Conservation (phyloP, 2,329 filamentous ascomycete species). For the Phoma sp. region DNA sequence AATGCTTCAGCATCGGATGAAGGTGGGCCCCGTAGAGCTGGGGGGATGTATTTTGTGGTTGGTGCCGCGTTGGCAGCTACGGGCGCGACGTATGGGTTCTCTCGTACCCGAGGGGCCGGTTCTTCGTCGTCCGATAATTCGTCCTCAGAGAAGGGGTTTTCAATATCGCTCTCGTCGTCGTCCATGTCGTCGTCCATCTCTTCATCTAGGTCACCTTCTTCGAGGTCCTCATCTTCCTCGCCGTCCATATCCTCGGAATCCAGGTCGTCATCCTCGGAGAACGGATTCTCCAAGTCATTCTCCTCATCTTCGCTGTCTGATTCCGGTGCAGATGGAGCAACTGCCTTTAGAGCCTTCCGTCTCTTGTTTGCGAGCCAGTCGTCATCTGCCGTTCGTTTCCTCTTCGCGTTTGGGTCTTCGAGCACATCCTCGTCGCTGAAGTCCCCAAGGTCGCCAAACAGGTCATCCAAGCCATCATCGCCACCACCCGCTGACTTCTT, state of each 20-base stretch:
- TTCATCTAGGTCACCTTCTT: slow-evolving; percentile 4
- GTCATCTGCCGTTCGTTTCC: slow-evolving; percentile 64
- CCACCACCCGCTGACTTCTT: slow-evolving; percentile 67
- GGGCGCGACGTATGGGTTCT: slow-evolving; percentile 91
- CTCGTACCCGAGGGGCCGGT: slow-evolving; percentile 58
- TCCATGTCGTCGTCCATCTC: slow-evolving; percentile 46
- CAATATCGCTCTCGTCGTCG: slow-evolving; percentile 30
- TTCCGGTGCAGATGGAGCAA: slow-evolving; percentile 20
- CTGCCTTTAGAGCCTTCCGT: slow-evolving; percentile 53
- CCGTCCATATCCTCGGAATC: slow-evolving; percentile 35
- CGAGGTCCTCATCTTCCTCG: slow-evolving; percentile 27
- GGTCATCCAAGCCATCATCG: slow-evolving; percentile 81
- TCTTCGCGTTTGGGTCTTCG: slow-evolving; percentile 57
- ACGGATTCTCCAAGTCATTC: slow-evolving; percentile 16
- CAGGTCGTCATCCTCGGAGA: slow-evolving; percentile 39
- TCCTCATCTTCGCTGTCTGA: slow-evolving; percentile 39
- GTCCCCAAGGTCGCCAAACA: slow-evolving; percentile 71
- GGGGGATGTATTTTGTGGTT: slow-evolving; percentile 81
- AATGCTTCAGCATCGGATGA: slow-evolving; percentile 71
- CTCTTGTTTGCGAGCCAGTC: slow-evolving; percentile 67
- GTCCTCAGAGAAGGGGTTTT: slow-evolving; percentile 42
- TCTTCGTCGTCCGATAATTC: slow-evolving; percentile 32
- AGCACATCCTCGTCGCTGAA: slow-evolving; percentile 55
- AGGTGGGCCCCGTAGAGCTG: slow-evolving; percentile 73
- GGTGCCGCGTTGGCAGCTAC: slow-evolving; percentile 51